Percentiles rank a stretch among this genome's conserved stretches.
Evolutionary conservation across 495 filamentous ascomycete species (phyloP).

Genomic region (Penicillium macrosclerotiorum): DNA sequence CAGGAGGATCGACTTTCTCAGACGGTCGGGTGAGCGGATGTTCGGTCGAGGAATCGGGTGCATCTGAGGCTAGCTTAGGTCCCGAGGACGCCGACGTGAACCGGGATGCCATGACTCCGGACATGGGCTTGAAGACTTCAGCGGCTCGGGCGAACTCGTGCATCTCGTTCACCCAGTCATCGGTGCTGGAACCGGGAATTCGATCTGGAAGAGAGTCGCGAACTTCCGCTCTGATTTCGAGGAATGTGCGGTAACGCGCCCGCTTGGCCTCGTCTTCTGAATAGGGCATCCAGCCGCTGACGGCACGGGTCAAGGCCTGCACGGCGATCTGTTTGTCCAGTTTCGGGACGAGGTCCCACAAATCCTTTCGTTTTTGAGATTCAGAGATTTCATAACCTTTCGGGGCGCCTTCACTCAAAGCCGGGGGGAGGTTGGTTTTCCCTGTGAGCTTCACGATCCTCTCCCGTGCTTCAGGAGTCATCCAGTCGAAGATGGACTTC

Average conservation of each 20-base stretch:
- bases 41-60: constrained; percentile 31
- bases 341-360: constrained; percentile 67
- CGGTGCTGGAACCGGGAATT: constrained; percentile 52
- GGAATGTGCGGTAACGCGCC: constrained; percentile 71
- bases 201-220: constrained; percentile 59
- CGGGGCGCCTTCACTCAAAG: constrained; percentile 67
- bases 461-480: constrained; percentile 77
- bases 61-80: constrained; percentile 43
- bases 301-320: constrained; percentile 71
- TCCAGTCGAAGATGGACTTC: constrained; percentile 94
- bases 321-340: constrained; percentile 72
- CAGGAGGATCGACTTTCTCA: constrained; percentile 71
- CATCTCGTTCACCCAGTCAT: constrained; percentile 79
- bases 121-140: constrained; percentile 88
- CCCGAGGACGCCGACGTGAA: constrained; percentile 73
- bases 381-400: constrained; percentile 58
- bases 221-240: constrained; percentile 74
- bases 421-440: constrained; percentile 72
- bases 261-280: constrained; percentile 77
- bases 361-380: constrained; percentile 55
- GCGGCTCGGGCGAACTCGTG: constrained; percentile 86
- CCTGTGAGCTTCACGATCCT: constrained; percentile 74
- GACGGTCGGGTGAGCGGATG: constrained; percentile 54
- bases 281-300: constrained; percentile 80
- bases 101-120: constrained; percentile 84